phyloP scores from a whole-genome alignment of 768 basidiomycete genomes.

The Serendipita sp. region DNA sequence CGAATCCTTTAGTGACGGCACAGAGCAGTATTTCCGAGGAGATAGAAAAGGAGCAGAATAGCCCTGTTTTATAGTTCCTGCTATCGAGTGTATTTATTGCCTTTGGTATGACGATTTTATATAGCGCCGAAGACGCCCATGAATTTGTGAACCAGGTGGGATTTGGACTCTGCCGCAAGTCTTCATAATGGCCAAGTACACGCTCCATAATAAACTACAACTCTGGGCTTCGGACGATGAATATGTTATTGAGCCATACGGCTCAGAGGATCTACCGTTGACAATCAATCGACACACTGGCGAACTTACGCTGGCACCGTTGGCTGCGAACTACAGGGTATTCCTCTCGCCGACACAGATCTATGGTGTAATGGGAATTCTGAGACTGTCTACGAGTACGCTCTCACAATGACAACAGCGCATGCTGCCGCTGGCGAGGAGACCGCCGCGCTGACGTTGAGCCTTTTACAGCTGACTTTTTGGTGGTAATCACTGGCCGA shows the following conservation, averaged over 20 bases:
- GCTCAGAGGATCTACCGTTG: background rate
- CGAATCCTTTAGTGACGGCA: background rate
- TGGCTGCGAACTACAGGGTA: background rate
- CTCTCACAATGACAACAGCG: background rate
- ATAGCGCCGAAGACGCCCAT: background rate
- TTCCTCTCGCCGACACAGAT: conserved; percentile 20
- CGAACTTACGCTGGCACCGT: background rate
- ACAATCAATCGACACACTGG: background rate
- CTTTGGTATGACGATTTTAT: background rate
- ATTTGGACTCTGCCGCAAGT: background rate
- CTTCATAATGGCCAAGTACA: background rate
- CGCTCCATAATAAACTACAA: background rate
- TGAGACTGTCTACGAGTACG: conserved; percentile 27
- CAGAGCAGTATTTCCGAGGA: background rate
- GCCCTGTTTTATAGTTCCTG: too few relatives aligned
- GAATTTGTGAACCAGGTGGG: background rate
- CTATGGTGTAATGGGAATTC: conserved; percentile 31
- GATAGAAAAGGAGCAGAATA: too few relatives aligned
- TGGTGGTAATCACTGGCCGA: conserved; percentile 76
- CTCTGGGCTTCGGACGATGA: background rate
- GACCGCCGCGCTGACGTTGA: conserved; percentile 6
- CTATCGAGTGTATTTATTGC: too few relatives aligned
- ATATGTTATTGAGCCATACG: conserved; percentile 1
- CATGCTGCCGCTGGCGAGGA: background rate
- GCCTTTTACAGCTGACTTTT: conserved; percentile 61